Percentiles rank a stretch among this genome's conserved stretches.
Evolutionary conservation across 2,329 filamentous ascomycete species (phyloP).

Genomic region (Stemphylium vesicarium): DNA sequence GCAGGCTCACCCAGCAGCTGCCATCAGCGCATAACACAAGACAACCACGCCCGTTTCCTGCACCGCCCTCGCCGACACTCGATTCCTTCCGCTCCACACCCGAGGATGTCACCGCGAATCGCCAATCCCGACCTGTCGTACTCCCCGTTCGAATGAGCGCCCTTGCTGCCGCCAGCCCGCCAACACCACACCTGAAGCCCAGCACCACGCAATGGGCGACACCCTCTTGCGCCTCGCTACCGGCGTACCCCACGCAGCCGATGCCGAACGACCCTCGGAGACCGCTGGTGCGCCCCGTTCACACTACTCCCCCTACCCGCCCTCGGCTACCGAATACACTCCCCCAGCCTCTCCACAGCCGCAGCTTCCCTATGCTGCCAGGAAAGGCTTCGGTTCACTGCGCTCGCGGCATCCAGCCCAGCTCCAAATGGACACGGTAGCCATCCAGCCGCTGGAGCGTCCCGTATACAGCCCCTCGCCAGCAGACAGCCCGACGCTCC

Average conservation of each 20-base stretch:
- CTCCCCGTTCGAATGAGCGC: constrained; percentile 40
- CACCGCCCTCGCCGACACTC: background rate
- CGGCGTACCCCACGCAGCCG: constrained; percentile 15
- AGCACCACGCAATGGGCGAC: constrained; percentile 39
- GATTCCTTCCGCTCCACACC: constrained; percentile 8
- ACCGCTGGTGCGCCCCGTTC: constrained; percentile 19
- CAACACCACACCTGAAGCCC: constrained; percentile 10
- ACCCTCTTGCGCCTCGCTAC: constrained; percentile 27
- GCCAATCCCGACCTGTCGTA: constrained; percentile 25
- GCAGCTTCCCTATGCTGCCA: constrained; percentile 23
- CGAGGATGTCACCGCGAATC: constrained; percentile 38
- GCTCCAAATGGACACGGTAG: constrained; percentile 39
- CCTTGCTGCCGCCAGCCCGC: constrained; percentile 15
- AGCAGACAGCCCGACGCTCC: constrained; percentile 39
- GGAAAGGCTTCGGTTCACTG: constrained; percentile 31
- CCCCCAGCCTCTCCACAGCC: constrained; percentile 43
- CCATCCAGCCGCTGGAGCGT: constrained; percentile 34
- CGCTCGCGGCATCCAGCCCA: constrained; percentile 34
- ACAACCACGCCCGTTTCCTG: background rate
- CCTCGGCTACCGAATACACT: constrained; percentile 37
- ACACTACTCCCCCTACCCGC: constrained; percentile 34
- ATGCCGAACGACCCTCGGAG: constrained; percentile 14
- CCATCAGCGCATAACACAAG: background rate
- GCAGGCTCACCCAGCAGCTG: background rate
- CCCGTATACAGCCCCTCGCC: constrained; percentile 38